phyloP scores from a whole-genome alignment of 2,329 filamentous ascomycete genomes.

The Claviceps sorghi region DNA sequence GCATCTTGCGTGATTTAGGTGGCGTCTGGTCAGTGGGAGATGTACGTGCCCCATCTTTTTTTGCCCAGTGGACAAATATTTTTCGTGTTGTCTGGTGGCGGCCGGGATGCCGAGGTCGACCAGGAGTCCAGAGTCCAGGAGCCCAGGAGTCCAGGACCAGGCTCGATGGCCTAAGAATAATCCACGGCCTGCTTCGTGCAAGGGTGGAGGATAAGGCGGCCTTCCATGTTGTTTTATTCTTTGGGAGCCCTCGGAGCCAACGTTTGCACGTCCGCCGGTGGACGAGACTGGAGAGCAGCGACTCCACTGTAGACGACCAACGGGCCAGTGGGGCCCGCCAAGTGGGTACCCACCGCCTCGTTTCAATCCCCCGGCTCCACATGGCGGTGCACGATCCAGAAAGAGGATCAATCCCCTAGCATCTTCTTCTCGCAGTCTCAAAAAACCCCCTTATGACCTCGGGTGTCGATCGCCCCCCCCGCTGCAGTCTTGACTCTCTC shows the following conservation, averaged over 20 bases:
- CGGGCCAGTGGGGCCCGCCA: too few species aligned
- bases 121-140: too few species aligned
- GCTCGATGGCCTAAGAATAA: neutral
- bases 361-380: conserved; percentile 6
- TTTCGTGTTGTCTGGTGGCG: too few species aligned
- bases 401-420: neutral
- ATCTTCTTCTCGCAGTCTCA: neutral
- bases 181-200: neutral
- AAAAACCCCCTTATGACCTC: conserved; percentile 1
- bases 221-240: neutral
- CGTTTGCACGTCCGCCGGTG: neutral
- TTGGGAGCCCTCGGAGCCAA: neutral
- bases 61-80: too few species aligned
- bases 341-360: neutral
- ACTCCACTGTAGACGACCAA: neutral
- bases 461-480: conserved; percentile 3
- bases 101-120: neutral
- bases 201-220: neutral
- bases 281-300: neutral
- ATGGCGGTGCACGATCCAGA: neutral
- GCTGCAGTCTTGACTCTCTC: neutral
- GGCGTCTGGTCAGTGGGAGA: too few species aligned
- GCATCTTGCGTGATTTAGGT: too few species aligned
- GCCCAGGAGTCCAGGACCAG: neutral
- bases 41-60: too few species aligned